Evolutionary conservation across 805 yeast genomes (phyloP), one percentile per base, ranked within the genome.

Genomic region (Monosporozyma aerobia): DNA sequence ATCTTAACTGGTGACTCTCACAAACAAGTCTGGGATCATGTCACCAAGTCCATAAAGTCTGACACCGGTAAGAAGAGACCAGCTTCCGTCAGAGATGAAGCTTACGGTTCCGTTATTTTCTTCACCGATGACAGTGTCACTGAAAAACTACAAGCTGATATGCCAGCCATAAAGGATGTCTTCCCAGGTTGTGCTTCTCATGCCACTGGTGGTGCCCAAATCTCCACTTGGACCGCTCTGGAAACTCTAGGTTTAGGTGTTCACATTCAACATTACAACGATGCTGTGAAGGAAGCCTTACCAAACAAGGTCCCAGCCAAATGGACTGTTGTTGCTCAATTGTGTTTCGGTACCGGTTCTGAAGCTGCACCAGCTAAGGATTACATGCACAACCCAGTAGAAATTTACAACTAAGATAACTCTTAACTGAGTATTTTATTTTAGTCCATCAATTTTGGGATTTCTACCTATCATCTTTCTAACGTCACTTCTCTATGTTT

Each of bases 211-310:
- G 74, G 77, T 51, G 79, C 79, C 51, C 79, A 76, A 68, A 76
- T 78, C 56, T 62, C 68, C 57, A 62, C 75, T 19, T 78, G 82
- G 82, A 65, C 77, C 44, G 77, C 77, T 29, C 65, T 78, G 29
- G 68, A 71, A 49, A 69, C 68, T 33, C 62, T 73, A 53, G 77
- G 77, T 48, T 62, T 77, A 45, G 81, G 81, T 56, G 78, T 72
- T 56, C 77, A 75, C 58, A 69, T 78, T 57, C 82, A 78, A 66
- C 82, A 78, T 65, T 78, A 73, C 72, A 76, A 74, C 63, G 76
- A 72, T 48, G 66, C 68, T 48, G 73, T 78, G 49, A 68, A 69
- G 57, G 71, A 62, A 41, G 73, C 73, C 49, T 56, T 73, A 57
- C 68, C 71, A 56, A 62, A 59, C 45, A 64, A 69, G 47, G 67